A percentile compares a stretch with the other conserved stretches of the same genome.
phyloP scores from a whole-genome alignment of 257 asterid species.

The Solanum clarkiae region DNA sequence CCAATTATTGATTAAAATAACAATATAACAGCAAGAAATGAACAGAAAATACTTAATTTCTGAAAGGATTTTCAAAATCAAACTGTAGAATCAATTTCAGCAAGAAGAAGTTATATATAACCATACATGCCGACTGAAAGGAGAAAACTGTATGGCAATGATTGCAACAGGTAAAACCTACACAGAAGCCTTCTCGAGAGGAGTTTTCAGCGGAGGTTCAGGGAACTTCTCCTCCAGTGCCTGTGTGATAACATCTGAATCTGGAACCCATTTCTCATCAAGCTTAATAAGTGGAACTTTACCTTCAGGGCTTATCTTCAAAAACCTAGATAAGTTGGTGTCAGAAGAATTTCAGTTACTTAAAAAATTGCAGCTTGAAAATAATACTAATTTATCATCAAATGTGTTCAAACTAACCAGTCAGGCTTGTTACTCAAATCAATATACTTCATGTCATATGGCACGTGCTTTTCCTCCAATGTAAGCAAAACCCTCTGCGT shows the following conservation, averaged over 20 bases:
- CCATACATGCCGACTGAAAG: neutral
- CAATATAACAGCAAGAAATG: neutral
- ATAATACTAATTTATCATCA: neutral
- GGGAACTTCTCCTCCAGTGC: constrained; percentile 84
- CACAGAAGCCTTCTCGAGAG: constrained; percentile 78
- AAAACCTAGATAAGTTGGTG: constrained; percentile 38
- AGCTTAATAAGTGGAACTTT: constrained; percentile 82
- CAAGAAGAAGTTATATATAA: neutral
- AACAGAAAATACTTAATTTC: neutral
- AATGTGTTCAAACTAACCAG: constrained; percentile 27
- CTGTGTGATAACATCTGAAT: constrained; percentile 88
- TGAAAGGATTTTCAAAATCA: neutral
- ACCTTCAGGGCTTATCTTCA: constrained; percentile 71
- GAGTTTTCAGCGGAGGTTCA: constrained; percentile 66
- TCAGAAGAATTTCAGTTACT: neutral
- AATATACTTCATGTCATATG: constrained; percentile 73
- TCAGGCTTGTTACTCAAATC: constrained; percentile 80
- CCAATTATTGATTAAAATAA: neutral
- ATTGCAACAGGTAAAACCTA: constrained; percentile 21
- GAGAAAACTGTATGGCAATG: neutral
- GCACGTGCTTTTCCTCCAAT: constrained; percentile 76
- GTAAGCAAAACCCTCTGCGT: constrained; percentile 84
- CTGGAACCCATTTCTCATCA: constrained; percentile 87
- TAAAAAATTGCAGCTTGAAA: neutral
- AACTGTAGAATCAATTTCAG: neutral